These are phyloP conservation scores for Casuarina cunninghamiana DNA, from an alignment of 306 rosid species.

Conservation along the genomic window DNA sequence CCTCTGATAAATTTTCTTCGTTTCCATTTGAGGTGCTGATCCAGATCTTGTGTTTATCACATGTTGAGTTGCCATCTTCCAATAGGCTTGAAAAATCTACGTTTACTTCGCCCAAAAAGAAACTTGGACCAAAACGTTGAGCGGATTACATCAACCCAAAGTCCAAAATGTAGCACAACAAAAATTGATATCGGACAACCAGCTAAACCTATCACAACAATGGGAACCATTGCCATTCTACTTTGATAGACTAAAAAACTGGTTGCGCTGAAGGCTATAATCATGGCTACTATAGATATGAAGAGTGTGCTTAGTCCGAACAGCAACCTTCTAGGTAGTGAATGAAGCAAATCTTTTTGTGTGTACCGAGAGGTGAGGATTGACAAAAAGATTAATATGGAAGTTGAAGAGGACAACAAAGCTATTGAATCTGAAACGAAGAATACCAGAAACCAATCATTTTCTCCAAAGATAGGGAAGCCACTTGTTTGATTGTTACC, in stretches of 20 bases:
- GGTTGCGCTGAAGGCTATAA: not conserved
- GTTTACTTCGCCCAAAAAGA: not conserved
- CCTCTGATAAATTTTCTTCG: no score
- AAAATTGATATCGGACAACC: not conserved
- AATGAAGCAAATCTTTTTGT: not conserved
- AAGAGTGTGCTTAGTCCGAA: not conserved
- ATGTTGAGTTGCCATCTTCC: no score
- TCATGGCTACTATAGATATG: not conserved
- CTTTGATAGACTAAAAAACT: not conserved
- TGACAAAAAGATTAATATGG: conserved; percentile 31
- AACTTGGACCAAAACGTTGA: not conserved
- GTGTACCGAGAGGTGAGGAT: conserved; percentile 26
- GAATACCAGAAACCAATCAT: not conserved
- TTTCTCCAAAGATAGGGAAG: not conserved
- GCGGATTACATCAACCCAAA: not conserved
- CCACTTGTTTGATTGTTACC: conserved; percentile 21
- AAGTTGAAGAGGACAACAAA: not conserved
- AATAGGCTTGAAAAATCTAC: not conserved
- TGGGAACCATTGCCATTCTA: not conserved
- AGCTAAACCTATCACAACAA: not conserved
- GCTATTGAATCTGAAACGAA: conserved; percentile 3
- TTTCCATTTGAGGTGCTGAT: no score
- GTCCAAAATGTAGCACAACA: not conserved
- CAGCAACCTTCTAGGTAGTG: not conserved
- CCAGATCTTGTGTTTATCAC: no score